Base-by-base conservation (phyloP, 495 filamentous ascomycete species). In the Penicillium macrosclerotiorum region DNA sequence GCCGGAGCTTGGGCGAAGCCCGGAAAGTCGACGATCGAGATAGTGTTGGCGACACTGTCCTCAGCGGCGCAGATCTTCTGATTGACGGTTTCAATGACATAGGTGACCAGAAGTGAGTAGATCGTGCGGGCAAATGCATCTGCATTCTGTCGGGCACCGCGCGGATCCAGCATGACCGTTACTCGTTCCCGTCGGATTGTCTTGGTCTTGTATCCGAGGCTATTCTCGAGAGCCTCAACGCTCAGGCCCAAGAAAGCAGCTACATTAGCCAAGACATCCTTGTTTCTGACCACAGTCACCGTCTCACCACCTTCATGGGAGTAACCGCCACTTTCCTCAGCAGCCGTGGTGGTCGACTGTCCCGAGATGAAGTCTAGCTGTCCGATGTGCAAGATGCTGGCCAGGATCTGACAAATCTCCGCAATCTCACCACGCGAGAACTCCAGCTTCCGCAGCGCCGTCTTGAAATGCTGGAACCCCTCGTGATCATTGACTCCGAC, bases 391-490 rank as follows among this genome's bases (percentile, higher is more conserved):
- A 98, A 76, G 49, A 98, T 94, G 57, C 79, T 80, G 16, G 93
- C 93, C 17, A 98, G 66, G 31, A 96, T 81, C 66, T 97, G 92
- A 62, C 93, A 98, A 45, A 97, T 87, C 60, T 96, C 91, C 26
- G 93, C 93, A 62, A 98, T 96, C 54, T 96, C 92, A 51, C 83
- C 81, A 17, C 90, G 79, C 2, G 91, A 88, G 53, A 98, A 96
- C 62, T 96, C 93, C 27, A 98, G 77, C 62, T 95, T 96, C 34
- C 92, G 73, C 39, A 98, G 70, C 3, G 93, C 93, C 0, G 88
- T 95, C 74, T 98, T 98, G 74, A 98, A 98, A 39, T 96, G 85
- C 62, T 94, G 88, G 67, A 98, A 98, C 0, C 92, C 92, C 57
- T 96, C 92, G 3, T 81, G 72, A 63, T 98, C 93, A 60, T 98